Percentiles rank a stretch among this genome's conserved stretches.
Conservation (phyloP, 2,329 filamentous ascomycete species). For the Dryadomyces sulphureus region DNA sequence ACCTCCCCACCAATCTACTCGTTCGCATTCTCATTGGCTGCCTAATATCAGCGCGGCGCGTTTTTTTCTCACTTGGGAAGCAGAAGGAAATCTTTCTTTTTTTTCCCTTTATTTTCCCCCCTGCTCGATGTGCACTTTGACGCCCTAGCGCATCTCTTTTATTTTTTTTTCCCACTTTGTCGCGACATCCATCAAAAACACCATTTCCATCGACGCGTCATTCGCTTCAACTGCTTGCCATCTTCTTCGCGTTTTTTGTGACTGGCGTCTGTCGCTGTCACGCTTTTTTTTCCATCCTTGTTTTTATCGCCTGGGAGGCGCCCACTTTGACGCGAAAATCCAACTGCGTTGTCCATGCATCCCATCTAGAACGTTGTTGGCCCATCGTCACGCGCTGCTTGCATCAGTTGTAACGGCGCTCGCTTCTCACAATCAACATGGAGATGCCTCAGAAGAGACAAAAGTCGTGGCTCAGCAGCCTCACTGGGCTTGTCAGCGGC, state of each 20-base stretch:
- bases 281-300: too few relatives aligned
- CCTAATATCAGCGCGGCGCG: neutral
- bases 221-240: neutral
- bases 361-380: neutral
- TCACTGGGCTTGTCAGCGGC: slow-evolving; percentile 7
- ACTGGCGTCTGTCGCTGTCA: neutral
- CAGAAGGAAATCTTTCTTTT: neutral
- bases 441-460: slow-evolving; percentile 7
- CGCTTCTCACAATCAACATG: neutral
- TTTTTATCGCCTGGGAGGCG: neutral
- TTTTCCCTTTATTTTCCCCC: neutral
- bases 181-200: slow-evolving; percentile 1
- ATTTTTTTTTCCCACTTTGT: neutral
- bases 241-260: neutral
- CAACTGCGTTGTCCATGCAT: neutral
- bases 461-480: slow-evolving; percentile 8
- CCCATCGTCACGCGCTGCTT: neutral
- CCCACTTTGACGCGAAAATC: neutral
- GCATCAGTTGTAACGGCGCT: neutral
- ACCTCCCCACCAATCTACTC: neutral
- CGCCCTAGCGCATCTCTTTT: slow-evolving; percentile 1
- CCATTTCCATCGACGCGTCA: slow-evolving; percentile 1
- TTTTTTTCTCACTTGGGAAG: neutral
- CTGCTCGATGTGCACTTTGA: neutral
- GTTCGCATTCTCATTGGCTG: neutral